Evolutionary conservation across 768 basidiomycete species (phyloP).

Genomic region (Boletales sp.): DNA sequence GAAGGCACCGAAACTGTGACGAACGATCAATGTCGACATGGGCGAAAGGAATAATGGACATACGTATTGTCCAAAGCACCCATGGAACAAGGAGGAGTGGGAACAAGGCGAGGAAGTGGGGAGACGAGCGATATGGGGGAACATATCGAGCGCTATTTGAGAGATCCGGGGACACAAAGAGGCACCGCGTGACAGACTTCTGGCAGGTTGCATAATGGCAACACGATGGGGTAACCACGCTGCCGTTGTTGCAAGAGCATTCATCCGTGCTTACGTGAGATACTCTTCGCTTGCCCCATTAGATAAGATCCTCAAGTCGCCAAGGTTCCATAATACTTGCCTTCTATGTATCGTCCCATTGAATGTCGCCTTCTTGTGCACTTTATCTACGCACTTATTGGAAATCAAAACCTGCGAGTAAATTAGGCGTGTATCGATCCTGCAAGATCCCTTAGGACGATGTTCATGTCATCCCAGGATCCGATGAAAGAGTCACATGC

Average conservation of each 20-base stretch:
- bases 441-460: no score
- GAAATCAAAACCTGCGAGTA: no score
- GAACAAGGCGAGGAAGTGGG: not conserved
- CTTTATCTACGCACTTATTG: no score
- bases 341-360: conserved; percentile 3
- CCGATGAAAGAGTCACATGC: no score
- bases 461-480: no score
- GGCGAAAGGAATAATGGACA: conserved; percentile 5
- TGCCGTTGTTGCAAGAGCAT: conserved; percentile 23
- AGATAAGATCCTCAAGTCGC: conserved; percentile 9
- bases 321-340: conserved; percentile 16
- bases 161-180: not conserved
- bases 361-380: not conserved
- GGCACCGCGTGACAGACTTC: conserved; percentile 10
- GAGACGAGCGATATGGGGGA: not conserved
- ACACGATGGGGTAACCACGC: conserved; percentile 5
- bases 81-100: conserved; percentile 9
- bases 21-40: not conserved
- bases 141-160: conserved; percentile 2
- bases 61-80: conserved; percentile 38
- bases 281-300: conserved; percentile 15
- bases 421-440: no score
- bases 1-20: conserved; percentile 48
- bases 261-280: conserved; percentile 21
- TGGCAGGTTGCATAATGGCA: not conserved